Conservation (phyloP, 73 alveolate species). For the Tetrahymena elliotti region DNA sequence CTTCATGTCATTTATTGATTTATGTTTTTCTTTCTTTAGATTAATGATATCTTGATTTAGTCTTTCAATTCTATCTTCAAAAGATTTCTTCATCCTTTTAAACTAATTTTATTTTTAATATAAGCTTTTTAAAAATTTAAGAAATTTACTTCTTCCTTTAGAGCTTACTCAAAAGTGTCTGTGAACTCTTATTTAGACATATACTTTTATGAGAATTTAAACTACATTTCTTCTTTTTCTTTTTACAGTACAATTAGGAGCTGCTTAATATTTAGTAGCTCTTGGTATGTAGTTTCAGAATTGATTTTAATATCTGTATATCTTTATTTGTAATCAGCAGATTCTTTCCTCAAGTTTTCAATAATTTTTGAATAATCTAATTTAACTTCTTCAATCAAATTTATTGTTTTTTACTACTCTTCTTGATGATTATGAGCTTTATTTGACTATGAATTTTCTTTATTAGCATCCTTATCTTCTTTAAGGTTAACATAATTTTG, state of each 20-base stretch:
- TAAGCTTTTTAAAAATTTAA: neutral
- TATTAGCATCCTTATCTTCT: neutral
- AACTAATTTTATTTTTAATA: neutral
- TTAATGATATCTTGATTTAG: neutral
- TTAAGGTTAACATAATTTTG: neutral
- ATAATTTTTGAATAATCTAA: neutral
- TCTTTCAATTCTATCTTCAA: neutral
- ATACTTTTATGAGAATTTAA: neutral
- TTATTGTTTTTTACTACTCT: neutral
- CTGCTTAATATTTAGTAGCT: neutral
- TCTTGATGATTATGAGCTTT: neutral
- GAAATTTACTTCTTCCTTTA: neutral
- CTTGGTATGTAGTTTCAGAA: neutral
- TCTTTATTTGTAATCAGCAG: neutral
- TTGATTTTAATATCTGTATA: neutral
- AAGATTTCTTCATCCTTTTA: neutral
- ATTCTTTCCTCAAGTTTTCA: neutral
- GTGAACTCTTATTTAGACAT: neutral
- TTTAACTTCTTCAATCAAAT: neutral
- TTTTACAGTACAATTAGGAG: neutral
- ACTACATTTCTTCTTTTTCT: neutral
- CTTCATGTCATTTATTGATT: neutral
- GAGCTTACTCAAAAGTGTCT: neutral
- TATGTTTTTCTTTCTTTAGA: neutral
- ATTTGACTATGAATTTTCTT: neutral